Evolutionary conservation across 805 yeast genomes (phyloP).

Genomic region (Yarrowia sp.): DNA sequence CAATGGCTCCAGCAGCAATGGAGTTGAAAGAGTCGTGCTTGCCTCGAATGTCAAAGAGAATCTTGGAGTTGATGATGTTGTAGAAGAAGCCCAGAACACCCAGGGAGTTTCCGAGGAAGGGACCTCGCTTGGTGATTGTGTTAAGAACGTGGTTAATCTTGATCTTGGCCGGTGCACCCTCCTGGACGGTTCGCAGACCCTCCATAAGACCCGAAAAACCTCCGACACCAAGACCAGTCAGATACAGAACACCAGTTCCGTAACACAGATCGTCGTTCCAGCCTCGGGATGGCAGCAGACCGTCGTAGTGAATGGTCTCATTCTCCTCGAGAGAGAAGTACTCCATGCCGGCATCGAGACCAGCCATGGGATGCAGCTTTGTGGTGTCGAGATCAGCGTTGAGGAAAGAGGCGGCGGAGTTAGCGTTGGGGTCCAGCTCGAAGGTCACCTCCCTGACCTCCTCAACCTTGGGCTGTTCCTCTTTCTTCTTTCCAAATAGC

Average conservation of each 20-base stretch:
- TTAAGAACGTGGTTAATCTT: constrained; percentile 86
- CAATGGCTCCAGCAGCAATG: constrained; percentile 79
- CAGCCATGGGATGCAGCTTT: constrained; percentile 86
- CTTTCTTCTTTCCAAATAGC: constrained; percentile 33
- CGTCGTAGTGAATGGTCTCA: constrained; percentile 68
- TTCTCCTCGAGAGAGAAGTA: constrained; percentile 88
- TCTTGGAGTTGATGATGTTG: constrained; percentile 73
- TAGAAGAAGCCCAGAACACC: constrained; percentile 90
- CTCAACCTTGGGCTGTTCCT: constrained; percentile 27
- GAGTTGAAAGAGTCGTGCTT: constrained; percentile 85
- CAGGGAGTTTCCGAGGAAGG: constrained; percentile 89
- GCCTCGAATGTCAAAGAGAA: constrained; percentile 74
- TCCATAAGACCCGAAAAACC: constrained; percentile 86
- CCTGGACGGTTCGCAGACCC: constrained; percentile 75
- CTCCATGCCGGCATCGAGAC: constrained; percentile 84
- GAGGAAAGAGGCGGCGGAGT: constrained; percentile 61
- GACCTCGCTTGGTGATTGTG: constrained; percentile 92
- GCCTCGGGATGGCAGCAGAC: constrained; percentile 91
- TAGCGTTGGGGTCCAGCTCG: constrained; percentile 64
- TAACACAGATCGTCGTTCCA: constrained; percentile 97
- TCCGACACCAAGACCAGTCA: constrained; percentile 78
- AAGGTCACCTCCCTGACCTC: constrained; percentile 35
- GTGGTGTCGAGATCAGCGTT: constrained; percentile 63
- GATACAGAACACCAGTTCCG: constrained; percentile 93
- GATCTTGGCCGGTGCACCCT: constrained; percentile 71